Base-by-base conservation (phyloP, 2,329 filamentous ascomycete species). In the Herpotrichia juniperi region DNA sequence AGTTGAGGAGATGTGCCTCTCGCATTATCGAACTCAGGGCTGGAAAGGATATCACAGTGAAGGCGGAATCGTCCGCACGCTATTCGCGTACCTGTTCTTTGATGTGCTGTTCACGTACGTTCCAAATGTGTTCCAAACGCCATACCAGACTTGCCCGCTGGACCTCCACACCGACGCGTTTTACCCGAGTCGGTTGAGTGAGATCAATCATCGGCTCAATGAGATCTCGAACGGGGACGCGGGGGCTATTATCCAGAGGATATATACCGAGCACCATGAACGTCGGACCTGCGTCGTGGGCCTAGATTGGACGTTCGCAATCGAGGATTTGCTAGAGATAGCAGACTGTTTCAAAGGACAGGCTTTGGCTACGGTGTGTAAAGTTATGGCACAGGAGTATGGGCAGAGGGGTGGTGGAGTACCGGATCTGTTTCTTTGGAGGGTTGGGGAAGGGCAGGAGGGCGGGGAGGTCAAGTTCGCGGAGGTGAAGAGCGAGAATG, bases 11-110 rank as follows among this genome's bases (percentile, higher is more conserved):
- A 96, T 99, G 92, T 97, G 93, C 69, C 81, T 99, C 31, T 92
- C 87, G 39, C 85, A 88, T 77, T 97, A 97, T 73, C 87, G 90
- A 26, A 80, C 82, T 9, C 80, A 89, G 46, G 93, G 93, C 2
- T 97, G 91, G 88, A 96, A 96, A 72, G 94, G 94, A 10, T 97
- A 93, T 67, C 94, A 99, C 74, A 86, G 88, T 16, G 94, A 99
- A 78, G 91, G 92, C 28, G 90, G 93, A 2, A 93, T 97, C 62
- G 78, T 97, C 6, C 87, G 92, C n/a, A 99, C 94, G 0, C 79
- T 99, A 6, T 81, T 82, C 62, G 79, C 73, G n/a, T 93, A 94
- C 67, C 84, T 99, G 16, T 96, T 97, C 78, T 94, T 88, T 78
- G 93, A 99, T 73, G 84, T 97, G 21, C 79, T 99, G 6, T 97